Conservation (phyloP, 2,329 filamentous ascomycete species). For the Helicocarpus griseus region DNA sequence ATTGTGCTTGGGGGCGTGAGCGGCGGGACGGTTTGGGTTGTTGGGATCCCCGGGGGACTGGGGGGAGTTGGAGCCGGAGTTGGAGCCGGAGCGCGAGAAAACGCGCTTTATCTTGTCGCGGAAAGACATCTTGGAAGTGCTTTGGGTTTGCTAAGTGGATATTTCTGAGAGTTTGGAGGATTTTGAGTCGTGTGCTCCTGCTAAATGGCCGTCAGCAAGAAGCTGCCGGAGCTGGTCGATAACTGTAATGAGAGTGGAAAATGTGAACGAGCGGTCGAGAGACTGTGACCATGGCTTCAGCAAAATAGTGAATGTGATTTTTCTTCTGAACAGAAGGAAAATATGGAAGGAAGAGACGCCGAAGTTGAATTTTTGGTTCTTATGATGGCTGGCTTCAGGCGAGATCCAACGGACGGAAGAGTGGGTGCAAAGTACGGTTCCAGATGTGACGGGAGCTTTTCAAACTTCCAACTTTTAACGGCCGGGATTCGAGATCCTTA, state of each 20-base stretch:
- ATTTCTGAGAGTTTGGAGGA: no score
- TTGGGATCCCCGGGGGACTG: neutral
- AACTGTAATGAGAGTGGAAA: neutral
- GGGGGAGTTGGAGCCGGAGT: neutral
- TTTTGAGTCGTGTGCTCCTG: neutral
- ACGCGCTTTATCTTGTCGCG: conserved; percentile 14
- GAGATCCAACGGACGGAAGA: neutral
- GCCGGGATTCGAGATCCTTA: no score
- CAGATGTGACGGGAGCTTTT: neutral
- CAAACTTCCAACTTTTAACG: no score
- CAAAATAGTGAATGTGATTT: neutral
- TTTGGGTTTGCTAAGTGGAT: no score
- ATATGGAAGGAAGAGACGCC: neutral
- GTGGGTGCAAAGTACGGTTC: neutral
- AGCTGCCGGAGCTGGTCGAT: neutral
- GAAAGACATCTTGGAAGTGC: conserved; percentile 9
- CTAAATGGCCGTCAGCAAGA: neutral
- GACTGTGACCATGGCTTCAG: neutral
- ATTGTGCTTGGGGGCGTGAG: neutral
- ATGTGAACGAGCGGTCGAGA: neutral
- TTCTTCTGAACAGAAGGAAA: neutral
- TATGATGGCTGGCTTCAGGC: neutral
- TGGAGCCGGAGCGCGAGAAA: conserved; percentile 9
- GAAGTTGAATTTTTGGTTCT: neutral
- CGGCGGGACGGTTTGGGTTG: neutral